Evolutionary conservation across 345 rosid species (phyloP), one percentile per base, ranked within the genome.

Genomic region (Melaleuca quinquenervia): DNA sequence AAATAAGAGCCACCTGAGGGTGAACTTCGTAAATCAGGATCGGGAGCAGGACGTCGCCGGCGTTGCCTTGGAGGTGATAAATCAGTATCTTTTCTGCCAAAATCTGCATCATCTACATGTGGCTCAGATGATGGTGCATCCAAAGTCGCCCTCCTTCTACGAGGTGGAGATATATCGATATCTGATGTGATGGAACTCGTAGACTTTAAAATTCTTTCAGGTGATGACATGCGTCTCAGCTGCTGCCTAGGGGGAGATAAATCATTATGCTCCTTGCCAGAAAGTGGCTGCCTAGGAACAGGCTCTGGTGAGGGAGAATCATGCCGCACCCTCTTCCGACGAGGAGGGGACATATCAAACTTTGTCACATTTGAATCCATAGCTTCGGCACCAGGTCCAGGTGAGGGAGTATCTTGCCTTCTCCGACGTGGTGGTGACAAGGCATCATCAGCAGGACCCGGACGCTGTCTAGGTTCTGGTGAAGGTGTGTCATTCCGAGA

Each of bases 141-240:
- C 56, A 90, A 87, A 27, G 90, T 90, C 82, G 90, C 60, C 86
- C 94, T 90, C 52, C 84, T 89, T 82, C 89, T 92, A 83, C 89
- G 91, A 26, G 95, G 96, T 49, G 98, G 96, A 50, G 96, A 96
- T 64, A 89, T 90, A 90, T 94, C 95, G 85, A 92, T 90, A 82
- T 74, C 84, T 32, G 85, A 62, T 76, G 86, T 75, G 52, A 26
- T 75, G 1, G 50, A 48, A 75, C 85, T 85, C 3, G 83, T 85
- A 52, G 3, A 85, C 45, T 85, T 85, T 32, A 41, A 29, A 62
- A 62, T 62, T 82, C 83, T 29, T 44, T 49, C 53, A 29, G 53
- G 51, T 82, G 83, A 45, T 51, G 83, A 82, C 2, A 29, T 82
- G 49, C 22, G 51, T 82, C 84, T 50, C 21, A 15, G 41, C 29